A percentile compares a stretch with the other conserved stretches of the same genome.
phyloP scores from a whole-genome alignment of 73 alveolate species.

The Paramecium tetraurelia region DNA sequence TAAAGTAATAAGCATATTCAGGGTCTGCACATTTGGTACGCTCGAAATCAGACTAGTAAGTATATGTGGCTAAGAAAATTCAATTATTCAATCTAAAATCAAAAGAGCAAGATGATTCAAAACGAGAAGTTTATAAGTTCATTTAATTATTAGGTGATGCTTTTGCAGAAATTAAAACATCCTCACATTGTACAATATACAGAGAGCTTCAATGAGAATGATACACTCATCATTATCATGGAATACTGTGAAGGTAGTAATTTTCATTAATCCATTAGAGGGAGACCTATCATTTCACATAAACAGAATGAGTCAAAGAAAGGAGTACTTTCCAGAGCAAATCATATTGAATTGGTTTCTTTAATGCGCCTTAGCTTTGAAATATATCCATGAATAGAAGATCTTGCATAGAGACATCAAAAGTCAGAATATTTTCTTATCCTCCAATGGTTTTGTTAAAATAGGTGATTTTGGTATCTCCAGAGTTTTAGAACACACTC shows the following conservation, averaged over 20 bases:
- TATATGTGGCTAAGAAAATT: constrained; percentile 81
- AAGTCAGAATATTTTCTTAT: constrained; percentile 87
- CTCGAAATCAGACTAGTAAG: constrained; percentile 47
- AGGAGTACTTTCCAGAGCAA: constrained; percentile 73
- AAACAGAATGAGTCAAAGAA: constrained; percentile 64
- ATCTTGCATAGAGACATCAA: constrained; percentile 95
- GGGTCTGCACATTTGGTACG: constrained; percentile 77
- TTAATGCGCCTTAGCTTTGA: constrained; percentile 72
- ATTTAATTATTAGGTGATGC: constrained; percentile 51
- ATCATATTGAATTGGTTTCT: constrained; percentile 85
- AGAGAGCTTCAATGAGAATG: constrained; percentile 81
- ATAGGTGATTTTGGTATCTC: constrained; percentile 97
- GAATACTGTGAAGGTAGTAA: constrained; percentile 83
- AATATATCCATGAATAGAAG: constrained; percentile 89
- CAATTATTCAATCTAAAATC: constrained; percentile 66
- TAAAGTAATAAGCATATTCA: background rate
- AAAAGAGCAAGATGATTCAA: constrained; percentile 74
- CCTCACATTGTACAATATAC: constrained; percentile 93
- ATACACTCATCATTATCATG: constrained; percentile 80
- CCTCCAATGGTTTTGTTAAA: constrained; percentile 92
- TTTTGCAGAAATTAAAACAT: constrained; percentile 77
- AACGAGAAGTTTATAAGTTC: constrained; percentile 57
- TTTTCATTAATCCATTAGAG: constrained; percentile 19
- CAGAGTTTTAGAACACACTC: constrained; percentile 87
- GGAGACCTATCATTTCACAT: constrained; percentile 83